Percentiles rank a stretch among this genome's conserved stretches.
These are phyloP conservation scores for Citrus inodora DNA, from an alignment of 345 rosid genomes.

Conservation along the genomic window DNA sequence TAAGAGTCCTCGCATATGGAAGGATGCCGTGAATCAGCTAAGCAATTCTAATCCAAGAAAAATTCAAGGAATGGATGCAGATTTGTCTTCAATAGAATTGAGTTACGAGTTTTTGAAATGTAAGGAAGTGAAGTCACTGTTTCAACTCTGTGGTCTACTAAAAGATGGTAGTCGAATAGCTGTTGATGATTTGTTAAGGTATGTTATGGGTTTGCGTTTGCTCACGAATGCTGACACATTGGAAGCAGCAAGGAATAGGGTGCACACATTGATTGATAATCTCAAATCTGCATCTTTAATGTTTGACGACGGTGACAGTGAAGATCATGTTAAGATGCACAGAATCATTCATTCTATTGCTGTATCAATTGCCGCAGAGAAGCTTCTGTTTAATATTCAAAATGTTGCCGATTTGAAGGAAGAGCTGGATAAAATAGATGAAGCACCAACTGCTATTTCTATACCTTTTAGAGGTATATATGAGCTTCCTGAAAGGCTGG, in stretches of 20 bases:
- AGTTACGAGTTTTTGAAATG: neutral
- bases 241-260: constrained; percentile 1
- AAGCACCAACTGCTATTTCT: constrained; percentile 1
- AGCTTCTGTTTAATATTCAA: neutral
- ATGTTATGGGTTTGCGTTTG: constrained; percentile 15
- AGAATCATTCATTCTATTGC: constrained; percentile 19
- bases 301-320: neutral
- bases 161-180: neutral
- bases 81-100: neutral
- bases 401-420: neutral
- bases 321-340: constrained; percentile 19
- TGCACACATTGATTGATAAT: neutral
- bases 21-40: neutral
- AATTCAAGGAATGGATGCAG: neutral
- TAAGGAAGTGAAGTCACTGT: neutral
- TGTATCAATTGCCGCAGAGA: constrained; percentile 5
- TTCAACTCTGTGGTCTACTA: neutral
- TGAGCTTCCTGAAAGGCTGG: constrained; percentile 12
- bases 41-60: neutral
- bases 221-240: neutral
- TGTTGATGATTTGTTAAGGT: neutral
- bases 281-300: constrained; percentile 24
- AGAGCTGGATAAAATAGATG: neutral
- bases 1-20: neutral
- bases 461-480: neutral